Evolutionary conservation across 2,329 filamentous ascomycete species (phyloP).

Genomic region (Rachicladosporium sp.): DNA sequence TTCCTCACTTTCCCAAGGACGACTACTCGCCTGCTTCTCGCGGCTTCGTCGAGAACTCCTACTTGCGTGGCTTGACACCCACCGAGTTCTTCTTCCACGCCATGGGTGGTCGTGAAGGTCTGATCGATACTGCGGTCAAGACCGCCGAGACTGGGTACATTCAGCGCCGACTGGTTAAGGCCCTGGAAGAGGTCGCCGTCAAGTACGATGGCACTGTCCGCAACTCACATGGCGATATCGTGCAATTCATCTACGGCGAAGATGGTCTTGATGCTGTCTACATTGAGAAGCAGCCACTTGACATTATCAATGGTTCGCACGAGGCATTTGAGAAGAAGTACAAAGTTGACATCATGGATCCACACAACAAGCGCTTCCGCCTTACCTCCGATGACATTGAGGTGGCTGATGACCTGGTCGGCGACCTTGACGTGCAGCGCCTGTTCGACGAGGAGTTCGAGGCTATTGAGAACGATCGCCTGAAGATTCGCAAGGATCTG

Average conservation of each 20-base stretch:
- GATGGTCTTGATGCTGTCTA: slow-evolving; percentile 87
- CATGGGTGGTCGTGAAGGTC: slow-evolving; percentile 99
- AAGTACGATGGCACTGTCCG: slow-evolving; percentile 96
- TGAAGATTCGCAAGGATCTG: slow-evolving; percentile 56
- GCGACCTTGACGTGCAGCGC: slow-evolving; percentile 76
- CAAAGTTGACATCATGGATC: slow-evolving; percentile 75
- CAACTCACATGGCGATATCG: slow-evolving; percentile 90
- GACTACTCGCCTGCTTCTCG: slow-evolving; percentile 95
- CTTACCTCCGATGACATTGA: slow-evolving; percentile 64
- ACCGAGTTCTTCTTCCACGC: slow-evolving; percentile 99
- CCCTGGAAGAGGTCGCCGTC: slow-evolving; percentile 91
- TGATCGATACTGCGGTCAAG: slow-evolving; percentile 98
- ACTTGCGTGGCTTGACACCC: slow-evolving; percentile 86
- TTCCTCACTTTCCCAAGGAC: slow-evolving; percentile 98
- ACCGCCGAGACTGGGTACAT: slow-evolving; percentile 99
- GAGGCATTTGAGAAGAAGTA: slow-evolving; percentile 68
- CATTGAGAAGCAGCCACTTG: slow-evolving; percentile 87
- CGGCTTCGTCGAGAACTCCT: slow-evolving; percentile 98
- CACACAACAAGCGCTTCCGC: slow-evolving; percentile 35
- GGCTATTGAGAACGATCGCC: slow-evolving; percentile 59
- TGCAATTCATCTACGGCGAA: slow-evolving; percentile 96
- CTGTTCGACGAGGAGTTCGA: slow-evolving; percentile 85
- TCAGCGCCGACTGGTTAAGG: slow-evolving; percentile 94
- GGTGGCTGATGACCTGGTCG: slow-evolving; percentile 72
- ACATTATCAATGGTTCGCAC: slow-evolving; percentile 71